These are phyloP conservation scores for Fusarium redolens DNA, from an alignment of 2,329 filamentous ascomycete genomes.

Conservation along the genomic window DNA sequence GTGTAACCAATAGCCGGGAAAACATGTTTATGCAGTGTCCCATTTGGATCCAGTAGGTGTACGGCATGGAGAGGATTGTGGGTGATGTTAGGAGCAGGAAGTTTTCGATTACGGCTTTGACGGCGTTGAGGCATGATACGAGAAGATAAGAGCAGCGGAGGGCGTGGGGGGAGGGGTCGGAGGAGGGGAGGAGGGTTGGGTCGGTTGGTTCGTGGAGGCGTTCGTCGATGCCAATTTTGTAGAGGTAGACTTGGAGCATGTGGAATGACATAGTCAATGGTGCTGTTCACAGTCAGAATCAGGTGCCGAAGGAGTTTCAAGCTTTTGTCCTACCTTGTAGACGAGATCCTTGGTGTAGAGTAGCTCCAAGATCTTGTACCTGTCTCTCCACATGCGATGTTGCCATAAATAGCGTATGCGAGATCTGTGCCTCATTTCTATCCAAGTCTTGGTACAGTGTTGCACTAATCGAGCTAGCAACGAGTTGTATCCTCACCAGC, in stretches of 20 bases:
- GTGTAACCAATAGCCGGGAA: slow-evolving; percentile 5
- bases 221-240: slow-evolving; percentile 19
- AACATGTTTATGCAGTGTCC: slow-evolving; percentile 16
- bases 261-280: slow-evolving; percentile 5
- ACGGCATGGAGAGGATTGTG: slow-evolving; percentile 10
- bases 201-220: background rate
- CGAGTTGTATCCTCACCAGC: slow-evolving; percentile 2
- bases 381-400: slow-evolving; percentile 11
- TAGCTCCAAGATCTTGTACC: background rate
- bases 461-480: background rate
- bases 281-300: background rate
- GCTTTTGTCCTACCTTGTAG: background rate
- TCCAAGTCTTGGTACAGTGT: background rate
- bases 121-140: slow-evolving; percentile 11
- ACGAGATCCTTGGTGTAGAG: background rate
- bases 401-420: background rate
- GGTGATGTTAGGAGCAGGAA: background rate
- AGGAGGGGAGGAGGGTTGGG: background rate
- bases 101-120: slow-evolving; percentile 4
- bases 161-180: background rate
- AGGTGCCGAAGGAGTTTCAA: background rate
- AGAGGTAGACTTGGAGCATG: slow-evolving; percentile 3
- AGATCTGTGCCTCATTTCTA: background rate
- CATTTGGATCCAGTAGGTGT: slow-evolving; percentile 16
- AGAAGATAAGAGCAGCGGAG: slow-evolving; percentile 4